phyloP scores from a whole-genome alignment of 371 early-diverging fungal genomes.

The Mucor plumbeus region DNA sequence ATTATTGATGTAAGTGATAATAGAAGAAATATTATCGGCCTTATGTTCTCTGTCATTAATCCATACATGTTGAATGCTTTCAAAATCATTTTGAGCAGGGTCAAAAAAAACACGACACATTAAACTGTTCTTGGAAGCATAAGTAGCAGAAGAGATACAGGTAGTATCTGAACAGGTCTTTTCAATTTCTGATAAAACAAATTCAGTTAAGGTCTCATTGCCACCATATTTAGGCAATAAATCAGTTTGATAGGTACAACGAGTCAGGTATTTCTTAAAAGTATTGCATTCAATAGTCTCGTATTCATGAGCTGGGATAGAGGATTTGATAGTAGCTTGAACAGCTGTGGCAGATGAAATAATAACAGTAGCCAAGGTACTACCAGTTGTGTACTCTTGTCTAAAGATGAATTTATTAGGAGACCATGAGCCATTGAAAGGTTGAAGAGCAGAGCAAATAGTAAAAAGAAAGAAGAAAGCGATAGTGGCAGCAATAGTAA shows the following conservation, averaged over 20 bases:
- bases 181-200: slow-evolving; percentile 14
- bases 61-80: slow-evolving; percentile 25
- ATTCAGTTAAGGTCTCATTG: slow-evolving; percentile 29
- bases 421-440: slow-evolving; percentile 44
- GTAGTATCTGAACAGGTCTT: slow-evolving; percentile 24
- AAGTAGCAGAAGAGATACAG: slow-evolving; percentile 30
- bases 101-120: slow-evolving; percentile 44
- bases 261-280: slow-evolving; percentile 26
- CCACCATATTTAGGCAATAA: slow-evolving; percentile 38
- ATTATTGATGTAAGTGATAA: slow-evolving; percentile 42
- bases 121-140: slow-evolving; percentile 40
- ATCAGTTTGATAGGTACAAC: slow-evolving; percentile 39
- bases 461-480: slow-evolving; percentile 36
- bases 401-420: slow-evolving; percentile 50
- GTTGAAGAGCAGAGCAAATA: slow-evolving; percentile 38
- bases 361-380: slow-evolving; percentile 31
- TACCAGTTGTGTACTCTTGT: slow-evolving; percentile 41
- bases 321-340: slow-evolving; percentile 22
- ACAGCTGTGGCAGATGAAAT: slow-evolving; percentile 34
- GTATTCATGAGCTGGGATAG: slow-evolving; percentile 33
- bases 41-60: slow-evolving; percentile 25
- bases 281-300: slow-evolving; percentile 26
- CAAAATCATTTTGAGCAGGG: slow-evolving; percentile 7
- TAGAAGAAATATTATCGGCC: slow-evolving; percentile 17
- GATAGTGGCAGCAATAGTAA: slow-evolving; percentile 10